Conservation (phyloP, 345 rosid genomes). For the Theobroma cacao region DNA sequence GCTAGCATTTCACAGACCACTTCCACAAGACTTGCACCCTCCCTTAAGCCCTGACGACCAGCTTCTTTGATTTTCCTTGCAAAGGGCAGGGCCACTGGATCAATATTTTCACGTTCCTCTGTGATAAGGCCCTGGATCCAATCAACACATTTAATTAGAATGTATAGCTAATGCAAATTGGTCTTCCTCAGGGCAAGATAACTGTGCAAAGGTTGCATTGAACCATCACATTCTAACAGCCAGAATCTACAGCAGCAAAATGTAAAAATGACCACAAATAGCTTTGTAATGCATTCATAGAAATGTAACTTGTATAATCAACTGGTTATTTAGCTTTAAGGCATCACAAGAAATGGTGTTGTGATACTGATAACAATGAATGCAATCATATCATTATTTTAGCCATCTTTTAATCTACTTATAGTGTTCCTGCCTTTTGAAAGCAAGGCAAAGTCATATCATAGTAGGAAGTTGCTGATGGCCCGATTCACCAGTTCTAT, state of each 20-base stretch:
- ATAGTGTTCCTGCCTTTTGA: not conserved
- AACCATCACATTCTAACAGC: constrained; percentile 7
- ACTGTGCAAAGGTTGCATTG: not conserved
- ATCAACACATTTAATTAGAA: constrained; percentile 22
- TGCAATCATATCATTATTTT: not conserved
- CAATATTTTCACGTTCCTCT: constrained; percentile 71
- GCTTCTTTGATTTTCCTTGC: constrained; percentile 76
- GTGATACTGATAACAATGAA: not conserved
- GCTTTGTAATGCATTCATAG: not conserved
- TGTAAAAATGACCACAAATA: not conserved
- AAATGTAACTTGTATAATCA: not conserved
- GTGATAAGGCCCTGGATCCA: constrained; percentile 80
- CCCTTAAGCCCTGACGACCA: constrained; percentile 82
- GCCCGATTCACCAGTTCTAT: not conserved
- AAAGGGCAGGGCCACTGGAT: constrained; percentile 79
- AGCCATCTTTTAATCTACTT: not conserved
- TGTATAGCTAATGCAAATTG: not conserved
- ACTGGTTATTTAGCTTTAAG: not conserved
- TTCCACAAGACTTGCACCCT: constrained; percentile 54
- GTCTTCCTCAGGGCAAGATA: not conserved
- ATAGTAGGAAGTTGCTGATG: not conserved
- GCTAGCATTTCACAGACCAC: constrained; percentile 25
- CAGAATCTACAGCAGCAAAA: not conserved
- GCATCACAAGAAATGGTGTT: not conserved
- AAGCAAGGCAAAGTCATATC: not conserved